Evolutionary conservation across 2,329 filamentous ascomycete genomes (phyloP), one percentile per base, ranked within the genome.

Genomic region (Diaporthe caulivora): DNA sequence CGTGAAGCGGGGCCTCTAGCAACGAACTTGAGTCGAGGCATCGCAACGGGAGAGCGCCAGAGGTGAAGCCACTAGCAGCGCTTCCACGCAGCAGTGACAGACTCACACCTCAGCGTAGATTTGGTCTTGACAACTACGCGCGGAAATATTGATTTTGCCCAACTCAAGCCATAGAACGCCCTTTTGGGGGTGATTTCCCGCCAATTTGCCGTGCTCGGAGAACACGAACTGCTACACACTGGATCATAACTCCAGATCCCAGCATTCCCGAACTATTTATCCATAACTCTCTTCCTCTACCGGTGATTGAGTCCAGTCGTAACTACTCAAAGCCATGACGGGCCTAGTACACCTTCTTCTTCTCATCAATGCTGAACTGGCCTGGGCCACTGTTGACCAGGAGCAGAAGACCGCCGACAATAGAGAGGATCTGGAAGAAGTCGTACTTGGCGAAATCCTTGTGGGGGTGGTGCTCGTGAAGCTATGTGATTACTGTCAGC

Each of bases 371-470:
- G 83, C 94, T 97, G 89, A 98, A 94, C 84, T 98, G 95, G 76
- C 97, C 97, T 13, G 97, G 97, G 75, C 97, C 97, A 91, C 97
- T 98, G 91, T 99, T 99, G 86, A 98, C 95, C 78, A 99, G 91
- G 77, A 99, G 92, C 73, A 99, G 90, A 73, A 99, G 94, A 83
- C 97, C 97, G 77, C 97, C 97, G 77, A 98, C 96, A 82, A 99
- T 99, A 69, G 97, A 99, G 71, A 99, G 89, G 80, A 98, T 98
- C 88, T 99, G 97, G 92, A 99, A 99, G 89, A 99, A 99, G 84
- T 99, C 97, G 90, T 99, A 99, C 87, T 99, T 99, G 88, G 97
- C 97, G 82, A 99, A 99, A 85, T 99, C 97, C 91, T 98, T 98
- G 90, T 98, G 96, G 64, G 97, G 97, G 88, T 99, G 97, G 87